Conservation (phyloP, 192 early-diverging fungal genomes). For the Gamsiella multidivaricata region DNA sequence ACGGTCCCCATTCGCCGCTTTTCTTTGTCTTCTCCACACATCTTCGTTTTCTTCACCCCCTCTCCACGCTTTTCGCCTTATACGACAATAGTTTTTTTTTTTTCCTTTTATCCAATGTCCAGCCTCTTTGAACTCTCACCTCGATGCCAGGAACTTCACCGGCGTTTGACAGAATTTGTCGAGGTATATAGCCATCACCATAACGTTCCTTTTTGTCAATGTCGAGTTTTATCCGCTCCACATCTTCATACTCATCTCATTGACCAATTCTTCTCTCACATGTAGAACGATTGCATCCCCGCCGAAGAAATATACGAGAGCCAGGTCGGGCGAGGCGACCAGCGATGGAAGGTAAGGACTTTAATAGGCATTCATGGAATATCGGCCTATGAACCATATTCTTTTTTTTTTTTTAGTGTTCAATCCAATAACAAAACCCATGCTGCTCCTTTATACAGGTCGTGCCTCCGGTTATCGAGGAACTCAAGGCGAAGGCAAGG, state of each 20-base stretch:
- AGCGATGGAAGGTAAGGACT: conserved; percentile 92
- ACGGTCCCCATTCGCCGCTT: neutral
- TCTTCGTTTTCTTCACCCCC: neutral
- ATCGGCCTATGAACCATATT: neutral
- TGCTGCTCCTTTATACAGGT: too few relatives aligned
- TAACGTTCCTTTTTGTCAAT: neutral
- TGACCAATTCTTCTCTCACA: neutral
- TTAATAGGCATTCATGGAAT: too few relatives aligned
- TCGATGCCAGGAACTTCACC: conserved; percentile 25
- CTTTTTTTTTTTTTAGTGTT: neutral
- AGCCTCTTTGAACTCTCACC: conserved; percentile 32
- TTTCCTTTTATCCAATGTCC: conserved; percentile 15
- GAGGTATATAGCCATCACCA: neutral
- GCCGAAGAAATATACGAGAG: conserved; percentile 79
- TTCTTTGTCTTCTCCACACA: neutral
- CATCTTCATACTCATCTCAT: neutral
- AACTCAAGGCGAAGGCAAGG: conserved; percentile 88
- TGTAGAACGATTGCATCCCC: conserved; percentile 92
- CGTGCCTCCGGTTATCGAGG: conserved; percentile 88
- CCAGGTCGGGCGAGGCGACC: conserved; percentile 76
- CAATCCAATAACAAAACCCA: too few relatives aligned
- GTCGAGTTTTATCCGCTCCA: neutral
- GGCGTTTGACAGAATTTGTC: conserved; percentile 20
- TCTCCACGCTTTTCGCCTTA: too few relatives aligned
- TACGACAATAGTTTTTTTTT: neutral